Base-by-base conservation (phyloP, 495 filamentous ascomycete genomes). In the Lichina pygmaea region DNA sequence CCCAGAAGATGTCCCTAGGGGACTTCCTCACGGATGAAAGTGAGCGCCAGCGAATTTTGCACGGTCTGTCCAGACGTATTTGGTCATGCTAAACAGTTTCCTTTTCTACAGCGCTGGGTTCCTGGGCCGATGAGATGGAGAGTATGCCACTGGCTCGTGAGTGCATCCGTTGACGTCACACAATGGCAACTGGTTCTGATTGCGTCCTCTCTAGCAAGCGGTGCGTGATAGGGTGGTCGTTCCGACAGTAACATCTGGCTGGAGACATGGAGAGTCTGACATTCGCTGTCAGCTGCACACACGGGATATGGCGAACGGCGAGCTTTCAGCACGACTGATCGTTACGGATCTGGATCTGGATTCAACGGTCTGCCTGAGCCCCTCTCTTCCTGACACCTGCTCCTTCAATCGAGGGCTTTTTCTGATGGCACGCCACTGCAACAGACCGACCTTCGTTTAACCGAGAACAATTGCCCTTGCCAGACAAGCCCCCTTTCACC, bases 91-190 rank as follows among this genome's bases (percentile, higher is more conserved):
- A 24, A 24, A 24, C 24, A 2, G 2, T 24, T 4, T 4, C 4
- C 4, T 24, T 24, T 46, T 12, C 49, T 51, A 48, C 56, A 93
- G 85, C 76, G 52, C 72, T 82, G 51, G 83, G 83, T 56, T 93
- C 89, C 49, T 97, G 89, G 89, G 89, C 89, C 51, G 89, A 95
- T 66, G 89, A 97, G 56, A 91, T 95, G 69, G 89, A 95, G 58
- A 81, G 89, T 52, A 69, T 70, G 63, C 73, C 76, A 46, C 62
- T 79, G 49, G 65, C 68, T 59, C 64, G 81, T 86, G 75, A 65
- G 58, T 34, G 24, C 8, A 39, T 11, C 36, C 36, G 11, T 39
- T 15, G 10, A 11, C 13, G 11, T 39, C 13, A 15, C 36, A 39
- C 10, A 39, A 11, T 15, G 36, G 36, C 24, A 4, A 24, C 13